These are phyloP conservation scores for Knufia fluminis DNA, from an alignment of 2,329 filamentous ascomycete genomes.

Conservation along the genomic window DNA sequence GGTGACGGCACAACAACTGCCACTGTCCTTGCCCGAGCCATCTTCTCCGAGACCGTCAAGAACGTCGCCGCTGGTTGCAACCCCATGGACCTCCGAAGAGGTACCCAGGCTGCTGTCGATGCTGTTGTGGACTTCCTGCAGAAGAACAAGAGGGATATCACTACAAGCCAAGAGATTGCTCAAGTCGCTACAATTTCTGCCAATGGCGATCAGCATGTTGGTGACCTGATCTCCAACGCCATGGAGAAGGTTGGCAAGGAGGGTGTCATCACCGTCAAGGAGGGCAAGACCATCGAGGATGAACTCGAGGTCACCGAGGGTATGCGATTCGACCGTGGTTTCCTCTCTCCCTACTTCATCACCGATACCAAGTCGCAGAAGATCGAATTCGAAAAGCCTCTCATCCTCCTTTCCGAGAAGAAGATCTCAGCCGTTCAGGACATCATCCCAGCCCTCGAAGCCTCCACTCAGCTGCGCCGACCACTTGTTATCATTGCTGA, in stretches of 20 bases:
- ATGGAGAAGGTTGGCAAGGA: conserved; percentile 99
- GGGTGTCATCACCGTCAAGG: conserved; percentile 99
- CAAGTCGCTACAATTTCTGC: conserved; percentile 98
- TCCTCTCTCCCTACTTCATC: conserved; percentile 99
- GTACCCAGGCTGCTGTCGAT: conserved; percentile 93
- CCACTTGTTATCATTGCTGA: conserved; percentile 97
- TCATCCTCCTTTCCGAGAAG: conserved; percentile 98
- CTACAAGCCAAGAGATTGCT: conserved; percentile 90
- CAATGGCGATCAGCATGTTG: conserved; percentile 93
- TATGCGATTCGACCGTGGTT: conserved; percentile 99
- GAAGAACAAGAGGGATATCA: conserved; percentile 96
- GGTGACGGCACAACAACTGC: conserved; percentile 98
- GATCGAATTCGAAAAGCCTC: conserved; percentile 98
- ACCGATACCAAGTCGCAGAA: conserved; percentile 98
- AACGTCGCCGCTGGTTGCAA: conserved; percentile 99
- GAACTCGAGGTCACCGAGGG: conserved; percentile 99
- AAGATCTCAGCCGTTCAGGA: conserved; percentile 99
- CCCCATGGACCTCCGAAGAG: conserved; percentile 95
- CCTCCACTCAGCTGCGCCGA: conserved; percentile 87
- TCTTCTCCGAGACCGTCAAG: conserved; percentile 99
- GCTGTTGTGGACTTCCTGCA: conserved; percentile 89
- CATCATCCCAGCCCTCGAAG: conserved; percentile 95
- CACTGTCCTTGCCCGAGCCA: conserved; percentile 90
- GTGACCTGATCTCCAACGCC: conserved; percentile 88
- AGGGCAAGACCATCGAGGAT: conserved; percentile 96